These are phyloP conservation scores for Phytophthora agathidicida DNA, from an alignment of 352 stramenopile species.

Conservation along the genomic window DNA sequence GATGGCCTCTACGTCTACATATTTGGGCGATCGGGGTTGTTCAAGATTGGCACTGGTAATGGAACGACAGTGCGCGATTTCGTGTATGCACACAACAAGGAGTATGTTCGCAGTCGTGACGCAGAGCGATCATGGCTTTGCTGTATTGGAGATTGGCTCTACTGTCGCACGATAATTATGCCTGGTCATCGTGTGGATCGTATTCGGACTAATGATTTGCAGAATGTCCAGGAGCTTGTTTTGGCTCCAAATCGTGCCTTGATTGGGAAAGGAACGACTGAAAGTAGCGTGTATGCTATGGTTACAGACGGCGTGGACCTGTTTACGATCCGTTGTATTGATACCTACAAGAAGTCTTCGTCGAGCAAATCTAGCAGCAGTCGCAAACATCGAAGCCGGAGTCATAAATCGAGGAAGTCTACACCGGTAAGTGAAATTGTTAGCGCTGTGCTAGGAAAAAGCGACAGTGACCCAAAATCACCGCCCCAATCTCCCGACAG, in stretches of 20 bases:
- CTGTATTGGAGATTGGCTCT: constrained; percentile 62
- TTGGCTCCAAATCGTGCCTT: constrained; percentile 49
- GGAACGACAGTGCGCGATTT: constrained; percentile 69
- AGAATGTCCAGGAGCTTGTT: constrained; percentile 58
- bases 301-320: constrained; percentile 64
- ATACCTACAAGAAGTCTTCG: constrained; percentile 53
- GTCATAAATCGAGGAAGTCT: constrained; percentile 37
- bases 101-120: constrained; percentile 61
- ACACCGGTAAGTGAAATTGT: constrained; percentile 37
- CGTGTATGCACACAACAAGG: constrained; percentile 70
- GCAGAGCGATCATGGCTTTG: constrained; percentile 82
- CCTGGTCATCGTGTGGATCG: constrained; percentile 67
- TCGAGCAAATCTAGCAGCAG: constrained; percentile 34
- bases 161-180: constrained; percentile 81
- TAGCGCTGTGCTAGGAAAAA: constrained; percentile 27
- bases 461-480: constrained; percentile 16
- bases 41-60: constrained; percentile 78
- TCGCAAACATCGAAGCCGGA: constrained; percentile 35
- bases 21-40: constrained; percentile 59
- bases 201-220: constrained; percentile 49
- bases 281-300: constrained; percentile 78
- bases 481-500: constrained; percentile 5
- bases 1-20: constrained; percentile 77
- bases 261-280: constrained; percentile 40
- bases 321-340: constrained; percentile 70